Conservation (phyloP, 2,329 filamentous ascomycete species). For the Magnaporthiopsis incrustans region DNA sequence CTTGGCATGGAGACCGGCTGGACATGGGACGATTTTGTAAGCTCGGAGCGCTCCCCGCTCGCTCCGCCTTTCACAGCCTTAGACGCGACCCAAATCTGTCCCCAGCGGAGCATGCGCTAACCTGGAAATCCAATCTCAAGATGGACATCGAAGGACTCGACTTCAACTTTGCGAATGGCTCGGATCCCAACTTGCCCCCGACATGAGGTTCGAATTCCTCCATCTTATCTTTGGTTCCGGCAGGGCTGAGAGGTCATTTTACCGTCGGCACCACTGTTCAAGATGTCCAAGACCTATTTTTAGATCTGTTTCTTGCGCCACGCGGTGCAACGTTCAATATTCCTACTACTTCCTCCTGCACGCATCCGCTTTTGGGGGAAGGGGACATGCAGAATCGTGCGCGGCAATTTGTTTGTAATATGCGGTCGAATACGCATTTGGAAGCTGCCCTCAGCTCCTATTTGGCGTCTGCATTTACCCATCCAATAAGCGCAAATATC, state of each 20-base stretch:
- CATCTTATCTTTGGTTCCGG: not conserved
- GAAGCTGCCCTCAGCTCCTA: not conserved
- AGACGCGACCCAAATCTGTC: not conserved
- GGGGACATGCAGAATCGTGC: not conserved
- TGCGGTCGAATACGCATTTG: not conserved
- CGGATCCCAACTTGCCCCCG: not conserved
- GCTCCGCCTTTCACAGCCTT: too few relatives aligned
- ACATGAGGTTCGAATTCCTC: not conserved
- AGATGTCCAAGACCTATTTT: not conserved
- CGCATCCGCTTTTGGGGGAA: not conserved
- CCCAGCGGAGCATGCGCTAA: not conserved
- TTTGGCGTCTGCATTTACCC: not conserved
- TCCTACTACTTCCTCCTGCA: not conserved
- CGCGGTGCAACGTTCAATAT: not conserved
- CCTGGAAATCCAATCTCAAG: not conserved
- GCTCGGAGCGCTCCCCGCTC: not conserved
- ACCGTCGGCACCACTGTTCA: not conserved
- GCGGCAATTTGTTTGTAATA: not conserved
- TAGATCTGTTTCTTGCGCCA: not conserved
- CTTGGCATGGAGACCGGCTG: slow-evolving; percentile 1
- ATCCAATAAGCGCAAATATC: not conserved
- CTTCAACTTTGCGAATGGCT: not conserved
- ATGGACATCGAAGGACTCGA: not conserved
- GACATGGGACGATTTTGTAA: slow-evolving; percentile 3
- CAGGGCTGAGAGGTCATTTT: not conserved